Evolutionary conservation across 2,329 filamentous ascomycete species (phyloP), one percentile per base, ranked within the genome.

Genomic region (Calcarisporium arbuscula): DNA sequence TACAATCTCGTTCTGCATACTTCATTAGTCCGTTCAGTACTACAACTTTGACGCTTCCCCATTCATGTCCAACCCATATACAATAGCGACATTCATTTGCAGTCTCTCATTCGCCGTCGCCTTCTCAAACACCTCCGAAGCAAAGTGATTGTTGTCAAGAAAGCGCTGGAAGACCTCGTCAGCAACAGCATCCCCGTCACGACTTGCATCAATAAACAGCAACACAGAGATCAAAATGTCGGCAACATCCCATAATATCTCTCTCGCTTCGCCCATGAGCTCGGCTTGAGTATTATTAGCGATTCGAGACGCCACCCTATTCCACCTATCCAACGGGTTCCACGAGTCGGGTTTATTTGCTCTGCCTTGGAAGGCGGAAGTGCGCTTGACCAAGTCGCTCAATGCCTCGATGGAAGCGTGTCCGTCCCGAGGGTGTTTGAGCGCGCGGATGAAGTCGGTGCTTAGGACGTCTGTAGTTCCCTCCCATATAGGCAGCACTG

Each of bases 391-490:
- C 28, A 72, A 51, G 28, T 52, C 53, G 14, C 64, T 63, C 15
- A 75, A 46, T 2, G 65, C 68, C n/a, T 60, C 52, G 4, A 68
- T 40, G 21, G 54, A 58, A 8, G 52, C 56, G 9, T 36, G 47
- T 5, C 60, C 68, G 2, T 41, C 51, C 17, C 53, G 53, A 1
- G 63, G 53, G 21, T 72, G 65, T 41, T 70, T 71, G 27, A 74
- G 38, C 0, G 67, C 65, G 15, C 68, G 52, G 11, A 72, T 41
- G 12, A 69, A 60, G 40, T 72, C 71, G 2, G 62, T 65, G 5
- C 75, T 74, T 36, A 87, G 64, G 6, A 87, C 78, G 47, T 85
- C 80, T 0, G 80, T 84, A 0, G 82, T 86, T 1, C 82, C 80
- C 54, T 84, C 80, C 78, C 80, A 84, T 31, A 86, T 85, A 11